Base-by-base conservation (phyloP, 208 protist genomes). In the Strigomonas culicis region DNA sequence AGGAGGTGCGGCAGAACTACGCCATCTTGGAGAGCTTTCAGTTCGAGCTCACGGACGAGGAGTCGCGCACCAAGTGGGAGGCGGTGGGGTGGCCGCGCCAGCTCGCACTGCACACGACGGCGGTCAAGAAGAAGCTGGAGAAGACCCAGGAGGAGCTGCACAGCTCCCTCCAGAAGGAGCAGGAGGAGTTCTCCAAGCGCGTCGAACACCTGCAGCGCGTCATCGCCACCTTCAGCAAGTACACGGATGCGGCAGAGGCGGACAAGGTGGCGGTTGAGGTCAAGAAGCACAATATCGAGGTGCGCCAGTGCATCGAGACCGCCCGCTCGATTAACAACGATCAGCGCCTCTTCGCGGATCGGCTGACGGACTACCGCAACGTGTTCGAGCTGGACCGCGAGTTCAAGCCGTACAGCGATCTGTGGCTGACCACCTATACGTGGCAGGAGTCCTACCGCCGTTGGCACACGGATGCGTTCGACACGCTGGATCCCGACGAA, bases 351-450 rank as follows among this genome's bases (percentile, higher is more conserved):
- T 98, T 99, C 63, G 94, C 93, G 34, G 91, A 97, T 75, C 92
- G 94, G 52, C 84, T 93, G 36, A 97, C 94, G 10, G 92, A 98
- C 72, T 99, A 99, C 89, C 80, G 86, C 39, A 90, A 95, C 68
- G 88, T 99, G 10, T 86, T 92, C 61, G 85, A 95, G 66, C 79
- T 98, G 10, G 83, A 92, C 61, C 98, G 98, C 76, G 92, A 98
- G 66, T 98, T 99, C 73, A 97, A 98, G 82, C 96, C 96, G 24
- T 98, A 97, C 67, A 93, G 93, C 61, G 88, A 97, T 49, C 78
- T 99, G 32, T 99, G 97, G 97, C 74, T 97, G 52, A 98, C 97
- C 1, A 91, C 96, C 13, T 92, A 93, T 75, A 84, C 90, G 11
- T 99, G 97, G 97, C 82, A 93, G 66, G 86, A 97, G 62, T 97